Evolutionary conservation across 2,329 filamentous ascomycete species (phyloP), one percentile per base, ranked within the genome.

Genomic region (Venturia effusa): DNA sequence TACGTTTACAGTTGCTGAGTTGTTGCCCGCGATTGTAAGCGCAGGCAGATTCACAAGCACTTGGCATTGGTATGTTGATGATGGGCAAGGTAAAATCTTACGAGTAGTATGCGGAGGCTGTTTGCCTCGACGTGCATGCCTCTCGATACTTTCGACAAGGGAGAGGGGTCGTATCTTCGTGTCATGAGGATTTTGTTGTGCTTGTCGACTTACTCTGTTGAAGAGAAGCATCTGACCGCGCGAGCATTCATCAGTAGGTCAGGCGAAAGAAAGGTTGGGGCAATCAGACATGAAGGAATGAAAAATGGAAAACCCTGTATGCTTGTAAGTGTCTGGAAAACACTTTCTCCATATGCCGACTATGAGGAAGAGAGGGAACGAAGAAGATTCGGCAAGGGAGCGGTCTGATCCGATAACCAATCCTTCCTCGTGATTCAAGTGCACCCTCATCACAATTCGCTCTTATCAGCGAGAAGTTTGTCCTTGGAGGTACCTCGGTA

Each of bases 11-110:
- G n/a, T n/a, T n/a, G n/a, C n/a, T n/a, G n/a, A n/a, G n/a, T n/a
- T n/a, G n/a, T n/a, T n/a, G n/a, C n/a, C n/a, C n/a, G n/a, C 37
- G 4, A 39, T 39, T 54, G 59, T 66, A 30, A 64, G 67, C 15
- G 64, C 54, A 40, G n/a, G n/a, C n/a, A n/a, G n/a, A n/a, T n/a
- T n/a, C n/a, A n/a, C n/a, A n/a, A n/a, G n/a, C n/a, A n/a, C n/a
- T n/a, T n/a, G n/a, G n/a, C n/a, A n/a, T n/a, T n/a, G n/a, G n/a
- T 65, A 67, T 22, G 64, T 62, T 41, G 63, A 67, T 60, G 57
- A n/a, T n/a, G n/a, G n/a, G n/a, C 39, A 34, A 40, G 59, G 11
- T 6, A 37, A 6, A 51, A 59, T 10, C 48, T 24, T 30, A 19
- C 7, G 30, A n/a, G 34, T 0, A 1, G n/a, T 32, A 7, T 59